Evolutionary conservation across 495 filamentous ascomycete species (phyloP).

Genomic region (Hypoxylon subgilvum): DNA sequence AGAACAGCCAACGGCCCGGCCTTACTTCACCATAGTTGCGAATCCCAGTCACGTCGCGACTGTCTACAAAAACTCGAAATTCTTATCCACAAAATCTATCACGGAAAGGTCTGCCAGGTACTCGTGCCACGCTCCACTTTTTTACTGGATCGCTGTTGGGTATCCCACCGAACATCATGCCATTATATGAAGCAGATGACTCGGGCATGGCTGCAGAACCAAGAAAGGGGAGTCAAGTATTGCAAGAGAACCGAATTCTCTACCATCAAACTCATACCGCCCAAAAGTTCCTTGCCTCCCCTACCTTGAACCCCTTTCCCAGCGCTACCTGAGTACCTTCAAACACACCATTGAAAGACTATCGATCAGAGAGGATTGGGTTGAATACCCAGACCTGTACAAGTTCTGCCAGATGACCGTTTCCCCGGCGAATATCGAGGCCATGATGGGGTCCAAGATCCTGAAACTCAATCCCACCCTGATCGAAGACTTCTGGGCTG

Average conservation of each 20-base stretch:
- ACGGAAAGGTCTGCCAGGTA: too few species aligned
- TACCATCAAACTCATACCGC: not conserved
- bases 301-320: not conserved
- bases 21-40: not conserved
- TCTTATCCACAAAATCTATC: too few species aligned
- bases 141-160: too few species aligned
- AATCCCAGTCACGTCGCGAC: too few species aligned
- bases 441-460: conserved; percentile 37
- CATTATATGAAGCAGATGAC: not conserved
- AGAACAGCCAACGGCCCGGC: too few species aligned
- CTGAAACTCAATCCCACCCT: conserved; percentile 30
- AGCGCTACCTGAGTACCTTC: conserved; percentile 4
- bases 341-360: not conserved
- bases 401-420: conserved; percentile 22
- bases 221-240: not conserved
- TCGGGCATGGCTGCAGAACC: conserved; percentile 8
- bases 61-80: too few species aligned
- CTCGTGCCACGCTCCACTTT: too few species aligned
- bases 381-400: conserved; percentile 36
- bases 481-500: conserved; percentile 24
- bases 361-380: conserved; percentile 10
- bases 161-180: not conserved
- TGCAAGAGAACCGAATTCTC: conserved; percentile 4
- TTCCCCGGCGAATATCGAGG: conserved; percentile 27
- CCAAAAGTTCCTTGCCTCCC: conserved; percentile 16